Evolutionary conservation across 2,329 filamentous ascomycete species (phyloP).

Genomic region (Pestalotiopsis sp.): DNA sequence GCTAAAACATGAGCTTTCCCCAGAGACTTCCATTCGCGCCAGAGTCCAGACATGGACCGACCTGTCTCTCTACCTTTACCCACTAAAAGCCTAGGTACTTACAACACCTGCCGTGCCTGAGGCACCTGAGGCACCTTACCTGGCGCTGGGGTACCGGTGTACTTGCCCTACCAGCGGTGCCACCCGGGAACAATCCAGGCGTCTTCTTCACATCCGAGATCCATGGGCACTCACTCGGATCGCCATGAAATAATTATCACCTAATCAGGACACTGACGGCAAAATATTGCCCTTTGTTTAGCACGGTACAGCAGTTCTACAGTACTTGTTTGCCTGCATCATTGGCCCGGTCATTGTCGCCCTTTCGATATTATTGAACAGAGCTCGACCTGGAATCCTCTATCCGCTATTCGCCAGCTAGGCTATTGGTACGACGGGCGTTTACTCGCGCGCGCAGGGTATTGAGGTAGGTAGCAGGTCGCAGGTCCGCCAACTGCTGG

Average conservation of each 20-base stretch:
- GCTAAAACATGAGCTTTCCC: not conserved
- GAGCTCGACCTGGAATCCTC: too few species aligned
- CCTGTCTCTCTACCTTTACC: too few species aligned
- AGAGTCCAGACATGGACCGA: not conserved
- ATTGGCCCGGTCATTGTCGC: not conserved
- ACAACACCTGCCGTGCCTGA: not conserved
- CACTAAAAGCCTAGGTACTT: not conserved
- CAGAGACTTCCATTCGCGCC: not conserved
- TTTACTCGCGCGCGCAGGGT: too few species aligned
- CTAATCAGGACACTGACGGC: not conserved
- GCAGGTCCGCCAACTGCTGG: not conserved
- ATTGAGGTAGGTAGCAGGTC: not conserved
- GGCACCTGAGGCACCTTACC: not conserved
- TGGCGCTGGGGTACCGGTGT: not conserved
- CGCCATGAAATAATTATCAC: not conserved
- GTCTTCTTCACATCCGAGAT: not conserved
- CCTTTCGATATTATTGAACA: not conserved
- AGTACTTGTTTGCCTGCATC: not conserved
- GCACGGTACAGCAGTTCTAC: not conserved
- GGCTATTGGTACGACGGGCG: not conserved
- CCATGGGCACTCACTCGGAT: not conserved
- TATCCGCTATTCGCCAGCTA: not conserved
- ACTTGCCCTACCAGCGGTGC: not conserved
- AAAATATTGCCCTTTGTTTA: not conserved
- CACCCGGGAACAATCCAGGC: not conserved